phyloP scores from a whole-genome alignment of 2,329 filamentous ascomycete species.

The Ilyonectria mors-panacis region DNA sequence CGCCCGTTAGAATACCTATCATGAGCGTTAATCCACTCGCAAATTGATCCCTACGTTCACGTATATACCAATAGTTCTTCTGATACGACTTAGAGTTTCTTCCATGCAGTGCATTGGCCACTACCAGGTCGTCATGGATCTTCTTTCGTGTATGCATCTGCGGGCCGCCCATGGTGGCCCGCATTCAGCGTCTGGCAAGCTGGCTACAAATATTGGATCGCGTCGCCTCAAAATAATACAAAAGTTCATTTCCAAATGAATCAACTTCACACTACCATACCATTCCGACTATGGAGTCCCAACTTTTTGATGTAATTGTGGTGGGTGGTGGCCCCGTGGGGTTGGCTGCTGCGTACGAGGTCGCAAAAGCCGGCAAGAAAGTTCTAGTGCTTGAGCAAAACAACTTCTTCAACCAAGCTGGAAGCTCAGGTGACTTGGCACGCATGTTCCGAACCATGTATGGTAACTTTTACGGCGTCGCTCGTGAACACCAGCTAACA shows the following conservation, averaged over 20 bases:
- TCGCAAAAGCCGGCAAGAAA: constrained; percentile 28
- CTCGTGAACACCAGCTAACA: not conserved
- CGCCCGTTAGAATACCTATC: not conserved
- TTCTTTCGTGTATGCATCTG: not conserved
- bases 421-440: constrained; percentile 32
- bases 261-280: no score
- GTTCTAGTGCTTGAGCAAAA: constrained; percentile 35
- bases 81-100: not conserved
- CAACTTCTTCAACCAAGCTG: constrained; percentile 34
- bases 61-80: not conserved
- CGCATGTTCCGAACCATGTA: constrained; percentile 37
- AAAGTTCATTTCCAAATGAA: no score
- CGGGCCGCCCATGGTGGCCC: not conserved
- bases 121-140: no score
- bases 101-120: not conserved
- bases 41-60: not conserved
- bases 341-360: constrained; percentile 36
- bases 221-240: no score
- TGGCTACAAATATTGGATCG: no score
- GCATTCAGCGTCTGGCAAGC: no score
- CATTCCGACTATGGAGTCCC: not conserved
- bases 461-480: not conserved
- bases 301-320: constrained; percentile 28
- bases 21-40: not conserved
- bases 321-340: constrained; percentile 33